phyloP scores from a whole-genome alignment of 495 filamentous ascomycete genomes.

The Patellaria atrata region DNA sequence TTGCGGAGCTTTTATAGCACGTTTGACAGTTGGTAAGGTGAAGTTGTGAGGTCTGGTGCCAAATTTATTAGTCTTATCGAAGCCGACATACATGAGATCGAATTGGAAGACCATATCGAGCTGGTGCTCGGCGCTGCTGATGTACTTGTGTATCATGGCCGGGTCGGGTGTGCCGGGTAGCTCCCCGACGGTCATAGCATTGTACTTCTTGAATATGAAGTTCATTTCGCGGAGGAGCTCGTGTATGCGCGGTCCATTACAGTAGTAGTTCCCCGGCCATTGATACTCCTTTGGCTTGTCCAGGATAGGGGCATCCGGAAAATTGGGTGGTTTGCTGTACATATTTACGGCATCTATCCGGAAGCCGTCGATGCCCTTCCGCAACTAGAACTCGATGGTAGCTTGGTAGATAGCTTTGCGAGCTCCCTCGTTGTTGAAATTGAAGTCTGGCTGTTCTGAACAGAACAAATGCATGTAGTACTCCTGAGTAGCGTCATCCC shows the following conservation, averaged over 20 bases:
- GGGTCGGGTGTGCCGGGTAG: slow-evolving; percentile 16
- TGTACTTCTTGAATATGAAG: slow-evolving; percentile 13
- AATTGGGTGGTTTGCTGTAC: slow-evolving; percentile 18
- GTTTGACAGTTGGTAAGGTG: slow-evolving; percentile 9
- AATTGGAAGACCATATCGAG: slow-evolving; percentile 28
- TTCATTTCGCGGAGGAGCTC: slow-evolving; percentile 26
- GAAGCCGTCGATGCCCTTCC: slow-evolving; percentile 25
- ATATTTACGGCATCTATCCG: slow-evolving; percentile 26
- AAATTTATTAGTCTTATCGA: slow-evolving; percentile 5
- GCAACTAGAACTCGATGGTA: slow-evolving; percentile 25
- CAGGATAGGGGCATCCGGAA: slow-evolving; percentile 23
- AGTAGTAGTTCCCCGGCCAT: slow-evolving; percentile 12
- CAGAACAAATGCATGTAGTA: slow-evolving; percentile 28
- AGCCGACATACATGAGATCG: slow-evolving; percentile 20
- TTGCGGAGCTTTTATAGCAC: slow-evolving; percentile 15
- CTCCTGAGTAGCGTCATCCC: slow-evolving; percentile 24
- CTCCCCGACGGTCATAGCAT: slow-evolving; percentile 22
- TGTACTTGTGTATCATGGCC: slow-evolving; percentile 14
- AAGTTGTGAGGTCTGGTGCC: no score
- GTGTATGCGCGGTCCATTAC: slow-evolving; percentile 25
- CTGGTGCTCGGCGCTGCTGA: slow-evolving; percentile 13
- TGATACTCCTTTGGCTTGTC: slow-evolving; percentile 14
- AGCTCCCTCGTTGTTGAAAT: slow-evolving; percentile 22
- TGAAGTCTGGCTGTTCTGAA: slow-evolving; percentile 27
- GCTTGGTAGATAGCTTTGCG: slow-evolving; percentile 21